These are phyloP conservation scores for Naganishia liquefaciens DNA, from an alignment of 1,284 basidiomycete genomes.

Conservation along the genomic window DNA sequence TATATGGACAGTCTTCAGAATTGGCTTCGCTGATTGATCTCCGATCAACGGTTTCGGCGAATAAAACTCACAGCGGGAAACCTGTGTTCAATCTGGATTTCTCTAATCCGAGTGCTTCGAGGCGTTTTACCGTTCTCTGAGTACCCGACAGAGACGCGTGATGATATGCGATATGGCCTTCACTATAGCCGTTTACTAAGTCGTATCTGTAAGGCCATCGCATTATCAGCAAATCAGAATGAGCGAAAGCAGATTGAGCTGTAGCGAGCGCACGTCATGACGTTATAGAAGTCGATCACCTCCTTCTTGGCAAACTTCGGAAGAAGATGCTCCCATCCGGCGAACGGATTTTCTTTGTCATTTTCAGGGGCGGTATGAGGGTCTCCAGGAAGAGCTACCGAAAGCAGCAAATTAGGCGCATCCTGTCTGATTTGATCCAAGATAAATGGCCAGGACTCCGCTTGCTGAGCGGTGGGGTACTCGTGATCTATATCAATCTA, in stretches of 20 bases:
- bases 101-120: neutral
- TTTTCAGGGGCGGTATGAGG: neutral
- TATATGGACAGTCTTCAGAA: neutral
- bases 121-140: neutral
- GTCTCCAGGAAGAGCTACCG: neutral
- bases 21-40: neutral
- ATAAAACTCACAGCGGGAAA: neutral
- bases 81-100: slow-evolving; percentile 5
- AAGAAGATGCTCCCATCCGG: no score
- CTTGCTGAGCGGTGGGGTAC: neutral
- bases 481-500: slow-evolving; percentile 25
- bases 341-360: no score
- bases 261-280: slow-evolving; percentile 21
- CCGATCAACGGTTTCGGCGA: no score
- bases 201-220: slow-evolving; percentile 10
- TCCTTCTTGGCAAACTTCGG: neutral
- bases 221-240: neutral
- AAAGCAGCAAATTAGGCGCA: slow-evolving; percentile 8
- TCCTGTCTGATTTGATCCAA: neutral
- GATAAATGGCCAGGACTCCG: neutral
- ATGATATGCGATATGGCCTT: neutral
- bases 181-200: slow-evolving; percentile 1
- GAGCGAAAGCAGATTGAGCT: neutral
- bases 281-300: slow-evolving; percentile 3
- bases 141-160: slow-evolving; percentile 7